These are phyloP conservation scores for Melocanna baccifera DNA, from an alignment of 176 grass and related monocot species.

Conservation along the genomic window DNA sequence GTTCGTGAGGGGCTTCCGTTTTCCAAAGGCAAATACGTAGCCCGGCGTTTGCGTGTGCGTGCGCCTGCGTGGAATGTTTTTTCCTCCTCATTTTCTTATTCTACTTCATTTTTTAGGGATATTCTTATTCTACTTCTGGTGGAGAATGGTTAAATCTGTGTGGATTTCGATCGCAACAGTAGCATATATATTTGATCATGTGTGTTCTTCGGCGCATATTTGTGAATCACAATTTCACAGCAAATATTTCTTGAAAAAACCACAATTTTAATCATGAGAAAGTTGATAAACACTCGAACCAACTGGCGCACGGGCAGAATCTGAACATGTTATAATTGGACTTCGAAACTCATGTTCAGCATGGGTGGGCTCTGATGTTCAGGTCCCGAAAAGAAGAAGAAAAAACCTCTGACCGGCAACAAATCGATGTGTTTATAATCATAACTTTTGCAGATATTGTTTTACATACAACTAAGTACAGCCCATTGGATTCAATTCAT, in stretches of 20 bases:
- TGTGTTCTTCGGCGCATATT: not conserved
- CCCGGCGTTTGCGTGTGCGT: no score
- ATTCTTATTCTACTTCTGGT: no score
- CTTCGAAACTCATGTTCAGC: not conserved
- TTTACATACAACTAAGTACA: not conserved
- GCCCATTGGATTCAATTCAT: not conserved
- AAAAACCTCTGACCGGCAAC: not conserved
- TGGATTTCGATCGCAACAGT: not conserved
- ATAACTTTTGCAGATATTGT: not conserved
- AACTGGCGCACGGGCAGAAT: not conserved
- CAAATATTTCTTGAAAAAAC: not conserved
- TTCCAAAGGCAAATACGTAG: not conserved
- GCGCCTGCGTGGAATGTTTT: no score
- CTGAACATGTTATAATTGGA: not conserved
- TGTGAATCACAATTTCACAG: not conserved
- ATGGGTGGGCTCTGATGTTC: not conserved
- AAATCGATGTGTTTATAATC: not conserved
- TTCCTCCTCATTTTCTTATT: no score
- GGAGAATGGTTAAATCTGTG: not conserved
- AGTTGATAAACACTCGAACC: not conserved
- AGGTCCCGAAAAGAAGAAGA: not conserved
- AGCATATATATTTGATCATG: not conserved
- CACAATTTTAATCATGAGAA: not conserved
- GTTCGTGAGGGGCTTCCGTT: not conserved
- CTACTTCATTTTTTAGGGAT: no score